Base-by-base conservation (phyloP, 208 protist genomes). In the Strigomonas culicis region DNA sequence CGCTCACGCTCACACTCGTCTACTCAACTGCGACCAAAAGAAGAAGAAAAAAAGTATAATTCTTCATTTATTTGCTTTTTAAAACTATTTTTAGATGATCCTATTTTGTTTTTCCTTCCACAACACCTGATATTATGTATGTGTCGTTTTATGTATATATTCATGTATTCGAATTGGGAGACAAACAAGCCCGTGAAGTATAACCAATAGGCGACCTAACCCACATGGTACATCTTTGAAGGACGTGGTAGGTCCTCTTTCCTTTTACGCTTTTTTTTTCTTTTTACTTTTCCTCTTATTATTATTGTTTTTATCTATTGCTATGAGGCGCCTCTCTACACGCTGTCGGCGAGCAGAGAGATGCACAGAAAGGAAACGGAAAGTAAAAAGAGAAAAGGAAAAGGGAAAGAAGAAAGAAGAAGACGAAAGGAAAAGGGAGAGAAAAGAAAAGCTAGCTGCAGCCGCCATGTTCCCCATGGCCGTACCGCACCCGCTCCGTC, bases 41-140 rank as follows among this genome's bases (percentile, higher is more conserved):
- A n/a, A 50, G 53, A 63, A 63, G 28, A 51, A 63, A 63, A 63
- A 51, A 52, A 51, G 24, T 30, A 59, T 6, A 41, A 30, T 53
- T 21, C 17, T 53, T 53, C 17, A 53, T 53, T 22, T 53, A 21
- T 41, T 41, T 41, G 8, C 36, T 41, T 53, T 53, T 30, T 53
- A 21, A 19, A 53, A 53, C 49, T 53, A 21, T 53, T 19, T 53
- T 53, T 19, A 22, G 49, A 28, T 4, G 17, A 4, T 22, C 8
- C 8, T 53, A 11, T 44, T 59, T 4, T 52, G 7, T 7, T n/a
- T 6, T 6, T 6, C 7, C n/a, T n/a, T n/a, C n/a, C n/a, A n/a
- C n/a, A n/a, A n/a, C n/a, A n/a, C n/a, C n/a, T n/a, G n/a, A n/a
- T 19, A 47, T 47, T 47, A 47, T 47, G 41, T 47, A 47, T 47